phyloP scores from a whole-genome alignment of 768 basidiomycete genomes.

The Amanita inopinata region DNA sequence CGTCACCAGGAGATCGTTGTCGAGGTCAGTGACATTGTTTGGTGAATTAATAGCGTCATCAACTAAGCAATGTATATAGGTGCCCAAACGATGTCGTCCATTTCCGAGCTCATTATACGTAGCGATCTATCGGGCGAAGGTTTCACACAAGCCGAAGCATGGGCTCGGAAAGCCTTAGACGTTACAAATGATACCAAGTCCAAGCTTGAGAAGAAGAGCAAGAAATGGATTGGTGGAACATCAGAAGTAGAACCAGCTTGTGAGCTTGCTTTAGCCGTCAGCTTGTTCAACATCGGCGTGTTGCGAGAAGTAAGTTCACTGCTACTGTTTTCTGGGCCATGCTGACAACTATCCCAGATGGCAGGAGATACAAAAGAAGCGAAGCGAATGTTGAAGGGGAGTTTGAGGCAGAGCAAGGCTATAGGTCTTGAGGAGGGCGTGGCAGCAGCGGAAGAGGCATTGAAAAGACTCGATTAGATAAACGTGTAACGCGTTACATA shows the following conservation, averaged over 20 bases:
- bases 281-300: constrained; percentile 53
- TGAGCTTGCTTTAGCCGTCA: constrained; percentile 44
- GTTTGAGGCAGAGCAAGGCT: constrained; percentile 26
- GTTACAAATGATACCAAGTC: constrained; percentile 1
- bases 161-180: constrained; percentile 42
- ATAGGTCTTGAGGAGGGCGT: constrained; percentile 27
- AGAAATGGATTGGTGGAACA: constrained; percentile 14
- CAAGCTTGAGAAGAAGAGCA: constrained; percentile 21
- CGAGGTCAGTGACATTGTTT: constrained; percentile 31
- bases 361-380: constrained; percentile 27
- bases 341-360: constrained; percentile 21
- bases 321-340: neutral
- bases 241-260: constrained; percentile 29
- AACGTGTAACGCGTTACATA: neutral
- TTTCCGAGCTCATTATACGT: constrained; percentile 34
- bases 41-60: neutral
- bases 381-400: constrained; percentile 21
- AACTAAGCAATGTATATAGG: constrained; percentile 18
- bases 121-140: constrained; percentile 20
- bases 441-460: constrained; percentile 21
- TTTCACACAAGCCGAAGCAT: constrained; percentile 44
- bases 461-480: constrained; percentile 13
- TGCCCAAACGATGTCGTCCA: constrained; percentile 36
- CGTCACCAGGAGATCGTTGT: constrained; percentile 42
- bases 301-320: constrained; percentile 32